Conservation (phyloP, 1,139 yeast genomes). For the Suhomyces bokatorum region DNA sequence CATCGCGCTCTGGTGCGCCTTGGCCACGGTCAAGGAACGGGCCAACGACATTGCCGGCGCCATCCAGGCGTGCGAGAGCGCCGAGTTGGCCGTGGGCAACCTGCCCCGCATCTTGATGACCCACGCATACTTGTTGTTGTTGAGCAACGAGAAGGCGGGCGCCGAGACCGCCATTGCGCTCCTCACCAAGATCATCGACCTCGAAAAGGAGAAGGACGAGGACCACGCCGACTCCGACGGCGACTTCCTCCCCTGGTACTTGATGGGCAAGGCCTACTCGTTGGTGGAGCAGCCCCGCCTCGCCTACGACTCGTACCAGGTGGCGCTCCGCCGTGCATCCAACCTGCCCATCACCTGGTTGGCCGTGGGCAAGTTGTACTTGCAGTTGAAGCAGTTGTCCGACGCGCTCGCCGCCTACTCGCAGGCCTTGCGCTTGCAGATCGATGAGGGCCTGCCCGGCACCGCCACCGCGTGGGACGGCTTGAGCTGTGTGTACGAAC, state of each 20-base stretch:
- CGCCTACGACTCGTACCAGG: slow-evolving; percentile 60
- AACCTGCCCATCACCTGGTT: slow-evolving; percentile 63
- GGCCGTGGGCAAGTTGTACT: slow-evolving; percentile 61
- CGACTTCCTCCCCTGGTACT: slow-evolving; percentile 59
- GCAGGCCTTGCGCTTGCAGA: slow-evolving; percentile 57
- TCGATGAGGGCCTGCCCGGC: slow-evolving; percentile 50
- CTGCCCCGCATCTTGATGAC: slow-evolving; percentile 46
- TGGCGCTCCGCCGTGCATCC: slow-evolving; percentile 56
- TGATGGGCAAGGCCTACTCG: slow-evolving; percentile 56
- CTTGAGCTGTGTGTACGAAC: slow-evolving; percentile 59
- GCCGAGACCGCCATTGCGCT: slow-evolving; percentile 38
- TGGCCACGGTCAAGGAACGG: slow-evolving; percentile 52
- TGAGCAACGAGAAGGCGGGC: slow-evolving; percentile 26
- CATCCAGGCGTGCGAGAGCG: slow-evolving; percentile 48
- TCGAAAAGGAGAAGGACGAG: slow-evolving; percentile 23
- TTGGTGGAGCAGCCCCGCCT: slow-evolving; percentile 47
- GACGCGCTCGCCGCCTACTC: slow-evolving; percentile 70
- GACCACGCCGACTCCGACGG: slow-evolving; percentile 28
- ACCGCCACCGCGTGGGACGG: slow-evolving; percentile 70
- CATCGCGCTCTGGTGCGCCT: slow-evolving; percentile 53
- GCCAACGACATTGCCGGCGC: slow-evolving; percentile 51
- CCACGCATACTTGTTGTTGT: slow-evolving; percentile 47
- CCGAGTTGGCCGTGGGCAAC: slow-evolving; percentile 45
- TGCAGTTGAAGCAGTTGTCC: slow-evolving; percentile 58
- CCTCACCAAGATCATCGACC: slow-evolving; percentile 35